phyloP scores from a whole-genome alignment of 2,329 filamentous ascomycete genomes.

The Thelonectria blattea region DNA sequence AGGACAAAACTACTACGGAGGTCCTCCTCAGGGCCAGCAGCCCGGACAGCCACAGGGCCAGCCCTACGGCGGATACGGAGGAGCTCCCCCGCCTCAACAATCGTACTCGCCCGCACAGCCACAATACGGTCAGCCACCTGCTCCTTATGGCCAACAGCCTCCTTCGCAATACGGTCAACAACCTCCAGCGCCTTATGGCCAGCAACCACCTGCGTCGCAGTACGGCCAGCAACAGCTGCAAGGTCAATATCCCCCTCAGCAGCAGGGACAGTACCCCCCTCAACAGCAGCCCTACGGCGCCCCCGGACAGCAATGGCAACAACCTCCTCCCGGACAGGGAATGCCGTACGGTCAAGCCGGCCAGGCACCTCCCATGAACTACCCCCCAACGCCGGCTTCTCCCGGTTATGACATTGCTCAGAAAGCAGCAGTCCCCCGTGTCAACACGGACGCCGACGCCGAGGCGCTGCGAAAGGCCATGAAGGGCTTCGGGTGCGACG shows the following conservation, averaged over 20 bases:
- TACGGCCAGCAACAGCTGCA: background rate
- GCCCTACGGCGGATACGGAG: background rate
- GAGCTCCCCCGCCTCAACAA: constrained; percentile 1
- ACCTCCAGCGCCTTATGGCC: background rate
- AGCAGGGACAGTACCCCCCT: constrained; percentile 5
- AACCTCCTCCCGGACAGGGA: constrained; percentile 9
- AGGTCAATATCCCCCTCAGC: constrained; percentile 7
- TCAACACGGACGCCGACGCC: constrained; percentile 40
- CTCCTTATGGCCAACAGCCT: background rate
- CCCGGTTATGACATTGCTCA: constrained; percentile 40
- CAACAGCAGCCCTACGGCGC: constrained; percentile 10
- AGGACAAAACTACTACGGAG: constrained; percentile 3
- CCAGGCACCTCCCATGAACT: background rate
- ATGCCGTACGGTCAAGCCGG: constrained; percentile 19
- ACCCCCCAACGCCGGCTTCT: constrained; percentile 37
- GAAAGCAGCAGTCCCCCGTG: constrained; percentile 31
- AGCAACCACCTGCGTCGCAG: background rate
- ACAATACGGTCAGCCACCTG: background rate
- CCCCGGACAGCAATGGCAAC: constrained; percentile 31
- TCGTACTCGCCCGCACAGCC: background rate
- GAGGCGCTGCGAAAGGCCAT: constrained; percentile 43
- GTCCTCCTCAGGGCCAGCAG: constrained; percentile 9
- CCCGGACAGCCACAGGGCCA: constrained; percentile 4
- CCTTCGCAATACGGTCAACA: background rate
- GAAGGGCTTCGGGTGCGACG: constrained; percentile 45